Evolutionary conservation across 2,329 filamentous ascomycete genomes (phyloP).

Genomic region (Rhytidhysteron rufulum): DNA sequence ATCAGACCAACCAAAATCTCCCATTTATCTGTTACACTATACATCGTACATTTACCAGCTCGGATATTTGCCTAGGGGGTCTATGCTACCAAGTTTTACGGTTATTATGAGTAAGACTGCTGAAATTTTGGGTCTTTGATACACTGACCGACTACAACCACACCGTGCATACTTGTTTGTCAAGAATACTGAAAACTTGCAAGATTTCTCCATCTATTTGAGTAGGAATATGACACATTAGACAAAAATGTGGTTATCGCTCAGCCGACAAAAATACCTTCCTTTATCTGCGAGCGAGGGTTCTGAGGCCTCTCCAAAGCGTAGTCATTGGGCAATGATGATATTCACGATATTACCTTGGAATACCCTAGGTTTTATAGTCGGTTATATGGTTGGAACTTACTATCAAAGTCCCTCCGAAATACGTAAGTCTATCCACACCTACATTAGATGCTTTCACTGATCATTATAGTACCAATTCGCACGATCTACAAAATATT

Average conservation of each 20-base stretch:
- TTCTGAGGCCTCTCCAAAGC: neutral
- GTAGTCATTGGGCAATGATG: neutral
- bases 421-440: neutral
- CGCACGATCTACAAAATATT: neutral
- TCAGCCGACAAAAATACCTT: neutral
- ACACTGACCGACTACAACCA: too few relatives aligned
- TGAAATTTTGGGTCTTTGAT: too few relatives aligned
- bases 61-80: neutral
- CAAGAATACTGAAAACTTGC: too few relatives aligned
- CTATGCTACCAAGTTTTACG: neutral
- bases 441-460: neutral
- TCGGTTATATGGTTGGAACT: neutral
- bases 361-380: neutral
- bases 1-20: too few relatives aligned
- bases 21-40: too few relatives aligned
- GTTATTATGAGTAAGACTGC: neutral
- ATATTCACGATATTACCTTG: too few relatives aligned
- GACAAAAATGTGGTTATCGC: too few relatives aligned
- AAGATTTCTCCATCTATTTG: too few relatives aligned
- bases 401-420: neutral
- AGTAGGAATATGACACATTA: too few relatives aligned
- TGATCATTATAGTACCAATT: neutral
- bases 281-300: neutral
- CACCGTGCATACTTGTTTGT: too few relatives aligned
- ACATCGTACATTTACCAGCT: too few relatives aligned